These are phyloP conservation scores for Arxiozyma bovina DNA, from an alignment of 1,139 yeast genomes.

Conservation along the genomic window DNA sequence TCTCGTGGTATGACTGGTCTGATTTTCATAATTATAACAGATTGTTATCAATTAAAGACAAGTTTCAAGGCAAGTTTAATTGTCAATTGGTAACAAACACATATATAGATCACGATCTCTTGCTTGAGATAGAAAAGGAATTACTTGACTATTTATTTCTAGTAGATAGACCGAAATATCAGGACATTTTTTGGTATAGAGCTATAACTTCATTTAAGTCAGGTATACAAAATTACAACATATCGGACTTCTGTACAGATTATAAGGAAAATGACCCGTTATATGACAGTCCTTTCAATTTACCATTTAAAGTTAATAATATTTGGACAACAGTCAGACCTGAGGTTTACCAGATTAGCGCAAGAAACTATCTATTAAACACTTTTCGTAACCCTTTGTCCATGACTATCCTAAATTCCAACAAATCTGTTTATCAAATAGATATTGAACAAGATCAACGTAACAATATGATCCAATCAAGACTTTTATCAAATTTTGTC, in stretches of 20 bases:
- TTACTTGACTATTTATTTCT: constrained; percentile 10
- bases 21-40: constrained; percentile 21
- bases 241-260: constrained; percentile 4
- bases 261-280: background rate
- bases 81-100: constrained; percentile 15
- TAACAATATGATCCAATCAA: constrained; percentile 19
- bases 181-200: constrained; percentile 13
- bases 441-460: constrained; percentile 10
- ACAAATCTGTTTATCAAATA: constrained; percentile 14
- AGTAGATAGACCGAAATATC: constrained; percentile 11
- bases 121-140: constrained; percentile 11
- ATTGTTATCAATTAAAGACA: constrained; percentile 11
- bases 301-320: constrained; percentile 16
- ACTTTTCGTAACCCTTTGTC: constrained; percentile 18
- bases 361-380: constrained; percentile 17
- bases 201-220: constrained; percentile 4
- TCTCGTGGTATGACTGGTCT: constrained; percentile 27
- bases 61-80: constrained; percentile 7
- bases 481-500: constrained; percentile 9
- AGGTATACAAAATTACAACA: background rate
- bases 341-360: constrained; percentile 23
- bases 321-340: constrained; percentile 18
- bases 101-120: constrained; percentile 10
- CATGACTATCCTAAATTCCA: constrained; percentile 17
- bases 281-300: constrained; percentile 5